Conservation (phyloP, 2,329 filamentous ascomycete genomes). For the Thelonectria blattea region DNA sequence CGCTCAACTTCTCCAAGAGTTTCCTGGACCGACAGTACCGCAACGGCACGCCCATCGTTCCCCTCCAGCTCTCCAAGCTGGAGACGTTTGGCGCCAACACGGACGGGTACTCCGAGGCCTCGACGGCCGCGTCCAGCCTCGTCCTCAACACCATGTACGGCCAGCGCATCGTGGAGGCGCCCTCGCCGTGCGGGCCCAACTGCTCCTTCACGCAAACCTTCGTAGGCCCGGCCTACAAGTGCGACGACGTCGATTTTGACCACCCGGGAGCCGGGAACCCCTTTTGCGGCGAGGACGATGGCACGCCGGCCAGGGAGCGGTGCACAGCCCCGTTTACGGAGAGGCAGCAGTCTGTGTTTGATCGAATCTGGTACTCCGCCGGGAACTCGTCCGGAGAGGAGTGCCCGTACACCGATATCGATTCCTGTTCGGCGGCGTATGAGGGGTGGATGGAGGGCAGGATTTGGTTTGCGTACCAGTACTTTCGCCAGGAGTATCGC, state of each 20-base stretch:
- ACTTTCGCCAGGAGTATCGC: neutral
- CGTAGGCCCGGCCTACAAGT: neutral
- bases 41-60: conserved; percentile 1
- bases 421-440: neutral
- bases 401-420: too few species aligned
- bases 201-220: neutral
- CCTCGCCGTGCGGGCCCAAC: neutral
- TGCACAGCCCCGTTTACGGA: neutral
- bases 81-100: neutral
- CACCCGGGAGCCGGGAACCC: neutral
- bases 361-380: neutral
- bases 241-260: neutral
- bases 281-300: neutral
- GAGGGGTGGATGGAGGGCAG: neutral
- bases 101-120: neutral
- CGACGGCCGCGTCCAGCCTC: neutral
- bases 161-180: neutral
- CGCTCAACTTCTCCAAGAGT: conserved; percentile 5
- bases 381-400: neutral
- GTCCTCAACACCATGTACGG: conserved; percentile 5
- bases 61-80: neutral
- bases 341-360: neutral
- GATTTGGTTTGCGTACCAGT: neutral
- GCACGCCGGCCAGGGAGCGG: neutral
- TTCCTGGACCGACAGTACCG: conserved; percentile 1